A percentile compares a stretch with the other conserved stretches of the same genome.
These are phyloP conservation scores for Fusarium praegraminearum DNA, from an alignment of 2,329 filamentous ascomycete species.

Conservation along the genomic window DNA sequence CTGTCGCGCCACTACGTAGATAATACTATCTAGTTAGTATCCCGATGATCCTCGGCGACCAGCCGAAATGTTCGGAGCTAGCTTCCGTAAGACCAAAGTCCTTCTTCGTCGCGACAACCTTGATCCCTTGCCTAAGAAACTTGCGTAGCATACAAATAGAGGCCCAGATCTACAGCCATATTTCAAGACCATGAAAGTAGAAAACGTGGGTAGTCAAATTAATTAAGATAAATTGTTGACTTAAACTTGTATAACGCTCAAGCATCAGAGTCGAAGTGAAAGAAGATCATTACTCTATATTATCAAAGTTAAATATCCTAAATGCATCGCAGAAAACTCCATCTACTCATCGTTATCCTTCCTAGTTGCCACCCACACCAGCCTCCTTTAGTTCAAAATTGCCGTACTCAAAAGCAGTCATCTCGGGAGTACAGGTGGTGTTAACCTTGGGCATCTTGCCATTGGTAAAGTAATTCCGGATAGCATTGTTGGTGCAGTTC, in stretches of 20 bases:
- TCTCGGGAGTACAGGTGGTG: background rate
- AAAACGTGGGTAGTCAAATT: too few species aligned
- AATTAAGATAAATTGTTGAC: too few species aligned
- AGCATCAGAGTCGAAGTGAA: background rate
- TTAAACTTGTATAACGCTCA: background rate
- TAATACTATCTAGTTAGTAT: too few species aligned
- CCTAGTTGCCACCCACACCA: too few species aligned
- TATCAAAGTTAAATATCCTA: background rate
- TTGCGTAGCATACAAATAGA: too few species aligned
- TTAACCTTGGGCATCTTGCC: conserved; percentile 6
- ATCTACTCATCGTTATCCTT: background rate
- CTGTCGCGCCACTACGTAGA: fast-evolving
- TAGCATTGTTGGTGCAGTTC: background rate
- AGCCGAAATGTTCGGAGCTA: background rate
- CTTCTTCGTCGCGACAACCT: too few species aligned
- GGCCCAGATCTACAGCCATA: too few species aligned
- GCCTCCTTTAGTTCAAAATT: background rate
- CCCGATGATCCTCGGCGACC: background rate
- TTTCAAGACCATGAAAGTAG: too few species aligned
- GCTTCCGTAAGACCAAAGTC: background rate
- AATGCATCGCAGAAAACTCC: background rate
- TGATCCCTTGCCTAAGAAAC: too few species aligned
- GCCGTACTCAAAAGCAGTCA: background rate
- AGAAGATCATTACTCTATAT: background rate
- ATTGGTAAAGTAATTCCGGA: background rate